Base-by-base conservation (phyloP, 2,329 filamentous ascomycete genomes). In the Fusarium sp. region DNA sequence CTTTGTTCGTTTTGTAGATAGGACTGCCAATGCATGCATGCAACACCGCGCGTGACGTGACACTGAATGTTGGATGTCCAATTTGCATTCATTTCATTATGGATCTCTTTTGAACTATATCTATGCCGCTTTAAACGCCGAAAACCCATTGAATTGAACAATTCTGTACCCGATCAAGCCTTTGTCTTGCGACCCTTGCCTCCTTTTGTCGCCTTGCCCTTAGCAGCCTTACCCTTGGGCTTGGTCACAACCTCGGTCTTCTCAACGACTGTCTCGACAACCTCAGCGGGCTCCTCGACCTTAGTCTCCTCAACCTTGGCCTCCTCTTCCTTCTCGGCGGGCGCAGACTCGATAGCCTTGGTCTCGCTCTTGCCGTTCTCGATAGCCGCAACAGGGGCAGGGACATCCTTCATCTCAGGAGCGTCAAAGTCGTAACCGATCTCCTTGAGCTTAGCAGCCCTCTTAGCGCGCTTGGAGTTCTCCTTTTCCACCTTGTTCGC, bases 371-470 rank as follows among this genome's bases (percentile, higher is more conserved):
- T 76, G 14, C 71, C 78, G 30, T 77, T 77, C 75, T 81, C 80
- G 34, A 82, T 72, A 27, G 79, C 76, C 40, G 78, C 77, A 42
- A 37, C 49, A n/a, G 83, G 82, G 25, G 81, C 76, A 14, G 84
- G 81, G 4, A 82, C 78, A 11, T 77, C 78, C 84, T 93, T 97
- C 72, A 97, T 81, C 71, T 85, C 82, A 1, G 94, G 93, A 24
- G 88, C 87, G 54, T 93, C 88, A 76, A 94, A 94, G 65, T 96
- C 90, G 80, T 99, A 98, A 12, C 92, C 95, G 64, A 97, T 81
- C 44, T 86, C 89, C 85, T 93, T 91, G 71, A 98, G 83, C 82
- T 92, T 92, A 77, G 91, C 88, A 3, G 88, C 89, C 81, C 93
- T 92, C 71, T 85, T 85, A 40, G 83, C 81, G 57, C 96, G 87